Conservation (phyloP, 164 flowering plant species). For the Dillenia suffruticosa region DNA sequence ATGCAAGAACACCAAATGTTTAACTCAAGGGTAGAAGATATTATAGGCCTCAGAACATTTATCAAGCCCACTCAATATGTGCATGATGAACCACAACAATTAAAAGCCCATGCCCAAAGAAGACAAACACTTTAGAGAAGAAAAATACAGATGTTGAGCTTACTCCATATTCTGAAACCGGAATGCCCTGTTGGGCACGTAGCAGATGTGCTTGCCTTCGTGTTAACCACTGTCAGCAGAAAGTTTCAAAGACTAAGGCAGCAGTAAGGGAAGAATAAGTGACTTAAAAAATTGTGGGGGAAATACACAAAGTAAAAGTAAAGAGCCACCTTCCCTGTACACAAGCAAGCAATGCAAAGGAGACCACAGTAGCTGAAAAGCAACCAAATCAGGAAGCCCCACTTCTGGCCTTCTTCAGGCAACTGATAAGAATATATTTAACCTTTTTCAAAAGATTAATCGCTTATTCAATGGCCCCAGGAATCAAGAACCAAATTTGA, state of each 20-base stretch:
- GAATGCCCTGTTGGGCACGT: conserved; percentile 97
- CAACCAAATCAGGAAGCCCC: conserved; percentile 98
- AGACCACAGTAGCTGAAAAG: conserved; percentile 97
- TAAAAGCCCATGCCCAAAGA: too few relatives aligned
- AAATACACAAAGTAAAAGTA: neutral
- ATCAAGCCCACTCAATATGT: too few relatives aligned
- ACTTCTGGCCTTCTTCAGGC: conserved; percentile 97
- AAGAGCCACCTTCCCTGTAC: conserved; percentile 60
- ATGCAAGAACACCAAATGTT: too few relatives aligned
- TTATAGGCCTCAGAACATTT: too few relatives aligned
- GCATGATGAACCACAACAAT: too few relatives aligned
- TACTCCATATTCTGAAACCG: conserved; percentile 93
- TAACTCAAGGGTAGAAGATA: too few relatives aligned
- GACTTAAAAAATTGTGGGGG: too few relatives aligned
- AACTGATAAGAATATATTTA: conserved; percentile 41
- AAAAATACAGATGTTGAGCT: conserved; percentile 14
- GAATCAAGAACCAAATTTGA: neutral
- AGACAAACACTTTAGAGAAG: too few relatives aligned
- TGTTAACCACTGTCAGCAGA: conserved; percentile 61
- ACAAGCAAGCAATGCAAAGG: conserved; percentile 74
- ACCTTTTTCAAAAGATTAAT: neutral
- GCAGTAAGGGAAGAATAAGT: too few relatives aligned
- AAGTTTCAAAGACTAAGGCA: too few relatives aligned
- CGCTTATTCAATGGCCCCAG: neutral
- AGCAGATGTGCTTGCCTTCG: conserved; percentile 74